Base-by-base conservation (phyloP, 2,329 filamentous ascomycete species). In the Furcasterigmium furcatum region DNA sequence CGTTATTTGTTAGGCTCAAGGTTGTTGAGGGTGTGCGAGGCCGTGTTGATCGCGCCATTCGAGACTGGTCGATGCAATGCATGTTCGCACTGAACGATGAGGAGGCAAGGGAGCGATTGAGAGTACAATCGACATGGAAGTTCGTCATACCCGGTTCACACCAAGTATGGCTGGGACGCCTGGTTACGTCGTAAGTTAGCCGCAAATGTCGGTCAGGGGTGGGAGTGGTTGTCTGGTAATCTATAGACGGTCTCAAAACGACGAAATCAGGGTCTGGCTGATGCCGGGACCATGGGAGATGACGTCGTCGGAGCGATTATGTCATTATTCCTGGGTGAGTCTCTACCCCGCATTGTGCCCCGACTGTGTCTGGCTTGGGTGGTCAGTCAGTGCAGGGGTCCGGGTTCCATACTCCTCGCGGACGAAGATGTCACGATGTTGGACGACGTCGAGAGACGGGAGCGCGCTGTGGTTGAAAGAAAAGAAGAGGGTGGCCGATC, bases 241-340 rank as follows among this genome's bases (percentile, higher is more conserved):
- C 18, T 16, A 35, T 9, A 21, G 21, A 10, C 27, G 18, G 30
- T 10, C n/a, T 9, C 40, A 14, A 34, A 18, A 30, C 16, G 21
- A 19, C 8, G 7, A 30, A 42, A 42, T 30, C 40, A 42, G 29
- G 40, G 27, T 32, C 21, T n/a, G n/a, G 38, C 14, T 25, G 19
- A 19, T 19, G 19, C 40, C 19, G 20, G 40, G 18, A 32, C 40
- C 24, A 27, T 16, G n/a, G 9, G 40, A 16, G 16, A 42, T 42
- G 40, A 42, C 40, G 40, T 42, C 40, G 40, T 32, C 20, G 16
- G 29, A 19, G 27, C 18, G 25, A 32, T 21, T 42, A 42, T 42
- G 40, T 42, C 40, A 30, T 36, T 16, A 27, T 8, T 21, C n/a
- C 21, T n/a, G 21, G 24, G 24, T 14, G 27, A 20, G 21, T 21